Percentiles rank a stretch among this genome's conserved stretches.
Conservation (phyloP, 2,329 filamentous ascomycete species). For the Cladosporium sp. region DNA sequence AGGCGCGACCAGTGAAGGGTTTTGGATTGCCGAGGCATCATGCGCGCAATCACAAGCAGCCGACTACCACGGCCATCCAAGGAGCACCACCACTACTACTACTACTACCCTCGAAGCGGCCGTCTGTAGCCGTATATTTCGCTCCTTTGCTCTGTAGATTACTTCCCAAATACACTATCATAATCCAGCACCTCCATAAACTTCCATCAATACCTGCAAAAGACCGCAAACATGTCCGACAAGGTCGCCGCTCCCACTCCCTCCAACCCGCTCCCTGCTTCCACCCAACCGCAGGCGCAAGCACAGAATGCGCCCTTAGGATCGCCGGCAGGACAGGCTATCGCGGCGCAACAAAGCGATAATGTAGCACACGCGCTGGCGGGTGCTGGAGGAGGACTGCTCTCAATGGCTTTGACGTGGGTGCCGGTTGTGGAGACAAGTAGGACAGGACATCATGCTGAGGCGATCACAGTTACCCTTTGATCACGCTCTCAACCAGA, state of each 20-base stretch:
- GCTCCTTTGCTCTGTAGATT: slow-evolving; percentile 2
- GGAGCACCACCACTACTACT: background rate
- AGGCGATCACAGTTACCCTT: slow-evolving; percentile 68
- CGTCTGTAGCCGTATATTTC: background rate
- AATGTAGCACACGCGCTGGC: slow-evolving; percentile 95
- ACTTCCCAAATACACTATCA: background rate
- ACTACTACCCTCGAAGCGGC: background rate
- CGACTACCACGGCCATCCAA: background rate
- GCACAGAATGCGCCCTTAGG: slow-evolving; percentile 21
- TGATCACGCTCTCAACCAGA: slow-evolving; percentile 95
- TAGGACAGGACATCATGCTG: slow-evolving; percentile 17
- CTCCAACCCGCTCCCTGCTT: slow-evolving; percentile 26
- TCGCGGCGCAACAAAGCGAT: slow-evolving; percentile 76
- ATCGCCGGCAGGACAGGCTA: slow-evolving; percentile 38
- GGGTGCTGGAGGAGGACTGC: slow-evolving; percentile 86
- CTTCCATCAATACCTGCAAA: background rate
- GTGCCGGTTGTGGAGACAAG: slow-evolving; percentile 35
- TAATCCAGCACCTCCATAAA: background rate
- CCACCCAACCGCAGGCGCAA: slow-evolving; percentile 24
- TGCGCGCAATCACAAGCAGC: slow-evolving; percentile 12
- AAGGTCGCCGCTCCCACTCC: slow-evolving; percentile 27
- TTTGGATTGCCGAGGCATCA: slow-evolving; percentile 9
- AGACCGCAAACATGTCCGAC: slow-evolving; percentile 25
- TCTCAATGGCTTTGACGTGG: slow-evolving; percentile 93
- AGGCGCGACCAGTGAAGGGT: background rate